Percentiles rank a stretch among this genome's conserved stretches.
Conservation (phyloP, 352 stramenopile species). For the Phytophthora sansomeana region DNA sequence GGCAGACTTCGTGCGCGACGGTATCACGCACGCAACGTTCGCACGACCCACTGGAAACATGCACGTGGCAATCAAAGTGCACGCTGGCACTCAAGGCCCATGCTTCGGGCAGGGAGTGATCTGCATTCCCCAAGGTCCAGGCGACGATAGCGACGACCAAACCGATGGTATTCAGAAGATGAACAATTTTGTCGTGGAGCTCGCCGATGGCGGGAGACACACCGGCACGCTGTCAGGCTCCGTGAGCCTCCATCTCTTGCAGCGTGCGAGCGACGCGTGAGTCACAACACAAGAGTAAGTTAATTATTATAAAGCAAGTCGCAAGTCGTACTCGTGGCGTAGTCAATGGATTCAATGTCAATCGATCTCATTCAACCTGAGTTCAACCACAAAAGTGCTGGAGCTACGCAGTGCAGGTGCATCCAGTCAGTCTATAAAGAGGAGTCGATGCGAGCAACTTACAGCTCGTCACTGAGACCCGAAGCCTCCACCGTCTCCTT, state of each 20-base stretch:
- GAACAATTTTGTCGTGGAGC: slow-evolving; percentile 60
- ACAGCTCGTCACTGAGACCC: slow-evolving; percentile 48
- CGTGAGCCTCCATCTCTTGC: slow-evolving; percentile 44
- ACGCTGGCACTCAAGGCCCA: slow-evolving; percentile 50
- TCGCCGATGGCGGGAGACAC: slow-evolving; percentile 62
- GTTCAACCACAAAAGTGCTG: slow-evolving; percentile 16
- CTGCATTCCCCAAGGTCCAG: slow-evolving; percentile 53
- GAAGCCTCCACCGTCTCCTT: slow-evolving; percentile 24
- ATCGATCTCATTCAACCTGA: slow-evolving; percentile 40
- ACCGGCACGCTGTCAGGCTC: slow-evolving; percentile 66
- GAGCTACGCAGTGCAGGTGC: background rate
- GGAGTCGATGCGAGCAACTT: slow-evolving; percentile 11
- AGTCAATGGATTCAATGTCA: slow-evolving; percentile 41
- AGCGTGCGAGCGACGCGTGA: slow-evolving; percentile 37
- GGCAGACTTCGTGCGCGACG: slow-evolving; percentile 55
- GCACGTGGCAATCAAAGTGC: slow-evolving; percentile 80
- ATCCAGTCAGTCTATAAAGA: slow-evolving; percentile 32
- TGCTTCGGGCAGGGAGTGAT: slow-evolving; percentile 77
- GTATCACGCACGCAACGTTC: slow-evolving; percentile 67
- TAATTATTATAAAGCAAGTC: slow-evolving; percentile 38
- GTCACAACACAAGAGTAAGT: slow-evolving; percentile 15
- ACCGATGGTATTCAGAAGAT: slow-evolving; percentile 24
- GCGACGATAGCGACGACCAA: slow-evolving; percentile 32
- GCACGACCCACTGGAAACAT: slow-evolving; percentile 61
- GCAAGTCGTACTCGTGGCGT: slow-evolving; percentile 21